Evolutionary conservation across 768 basidiomycete species (phyloP).

Genomic region (Pholiota molesta): DNA sequence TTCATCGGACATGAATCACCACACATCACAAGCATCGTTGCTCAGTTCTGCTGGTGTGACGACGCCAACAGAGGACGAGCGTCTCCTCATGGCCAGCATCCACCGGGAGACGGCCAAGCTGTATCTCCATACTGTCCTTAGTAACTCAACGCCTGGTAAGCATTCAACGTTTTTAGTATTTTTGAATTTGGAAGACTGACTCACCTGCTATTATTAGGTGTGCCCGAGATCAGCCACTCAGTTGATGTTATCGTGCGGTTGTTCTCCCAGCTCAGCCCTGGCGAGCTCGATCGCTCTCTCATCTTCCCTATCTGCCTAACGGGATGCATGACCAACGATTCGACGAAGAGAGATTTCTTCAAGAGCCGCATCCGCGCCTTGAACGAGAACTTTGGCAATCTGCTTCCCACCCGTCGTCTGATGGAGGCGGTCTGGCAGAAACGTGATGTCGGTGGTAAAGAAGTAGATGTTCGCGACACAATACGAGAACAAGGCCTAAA

Average conservation of each 20-base stretch:
- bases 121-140: slow-evolving; percentile 73
- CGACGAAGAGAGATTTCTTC: slow-evolving; percentile 56
- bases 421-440: slow-evolving; percentile 76
- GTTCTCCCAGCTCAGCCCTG: slow-evolving; percentile 56
- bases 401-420: slow-evolving; percentile 56
- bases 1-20: slow-evolving; percentile 31
- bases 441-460: slow-evolving; percentile 54
- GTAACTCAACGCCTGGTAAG: slow-evolving; percentile 70
- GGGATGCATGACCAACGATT: slow-evolving; percentile 74
- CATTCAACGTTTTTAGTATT: slow-evolving; percentile 8
- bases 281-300: slow-evolving; percentile 65
- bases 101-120: slow-evolving; percentile 68
- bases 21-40: slow-evolving; percentile 32
- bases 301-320: slow-evolving; percentile 77
- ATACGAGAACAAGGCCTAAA: slow-evolving; percentile 52
- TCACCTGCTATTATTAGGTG: slow-evolving; percentile 44
- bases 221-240: slow-evolving; percentile 67
- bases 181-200: background rate
- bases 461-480: slow-evolving; percentile 65
- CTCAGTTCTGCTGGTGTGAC: slow-evolving; percentile 32
- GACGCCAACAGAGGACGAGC: slow-evolving; percentile 45
- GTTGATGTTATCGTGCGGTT: slow-evolving; percentile 57
- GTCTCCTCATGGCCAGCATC: slow-evolving; percentile 51
- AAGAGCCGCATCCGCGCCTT: slow-evolving; percentile 56
- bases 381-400: slow-evolving; percentile 62